These are phyloP conservation scores for Fusarium poae DNA, from an alignment of 2,329 filamentous ascomycete species.

Conservation along the genomic window DNA sequence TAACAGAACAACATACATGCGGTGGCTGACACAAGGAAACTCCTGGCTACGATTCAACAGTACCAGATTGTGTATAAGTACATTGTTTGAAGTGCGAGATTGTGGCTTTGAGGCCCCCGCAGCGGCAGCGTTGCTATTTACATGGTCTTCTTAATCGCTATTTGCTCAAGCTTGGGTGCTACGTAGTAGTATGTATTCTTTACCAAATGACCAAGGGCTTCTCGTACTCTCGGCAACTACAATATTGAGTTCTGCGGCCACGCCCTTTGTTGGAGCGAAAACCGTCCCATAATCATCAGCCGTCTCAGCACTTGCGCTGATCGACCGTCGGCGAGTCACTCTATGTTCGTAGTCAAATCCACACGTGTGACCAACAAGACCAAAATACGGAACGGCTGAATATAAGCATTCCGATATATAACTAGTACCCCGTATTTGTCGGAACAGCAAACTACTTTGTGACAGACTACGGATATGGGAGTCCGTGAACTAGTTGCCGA, in stretches of 20 bases:
- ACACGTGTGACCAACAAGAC: neutral
- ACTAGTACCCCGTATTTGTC: neutral
- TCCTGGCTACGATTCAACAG: neutral
- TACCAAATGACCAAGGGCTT: neutral
- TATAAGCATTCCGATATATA: too few species aligned
- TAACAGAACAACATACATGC: neutral
- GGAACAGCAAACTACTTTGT: neutral
- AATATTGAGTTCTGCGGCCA: neutral
- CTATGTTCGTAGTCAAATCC: neutral
- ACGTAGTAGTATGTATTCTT: neutral
- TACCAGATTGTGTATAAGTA: neutral
- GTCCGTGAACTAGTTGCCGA: neutral
- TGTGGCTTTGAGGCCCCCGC: neutral
- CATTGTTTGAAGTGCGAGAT: neutral
- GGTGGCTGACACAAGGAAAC: neutral
- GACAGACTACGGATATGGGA: too few species aligned
- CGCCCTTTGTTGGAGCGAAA: neutral
- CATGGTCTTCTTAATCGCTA: too few species aligned
- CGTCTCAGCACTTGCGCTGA: neutral
- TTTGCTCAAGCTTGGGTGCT: too few species aligned
- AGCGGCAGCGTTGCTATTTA: neutral
- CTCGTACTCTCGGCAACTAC: too few species aligned
- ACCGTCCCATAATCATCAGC: neutral
- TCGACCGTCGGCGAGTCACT: neutral
- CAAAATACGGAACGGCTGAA: neutral